phyloP scores from a whole-genome alignment of 1,284 basidiomycete species.

The Malassezia caprae region DNA sequence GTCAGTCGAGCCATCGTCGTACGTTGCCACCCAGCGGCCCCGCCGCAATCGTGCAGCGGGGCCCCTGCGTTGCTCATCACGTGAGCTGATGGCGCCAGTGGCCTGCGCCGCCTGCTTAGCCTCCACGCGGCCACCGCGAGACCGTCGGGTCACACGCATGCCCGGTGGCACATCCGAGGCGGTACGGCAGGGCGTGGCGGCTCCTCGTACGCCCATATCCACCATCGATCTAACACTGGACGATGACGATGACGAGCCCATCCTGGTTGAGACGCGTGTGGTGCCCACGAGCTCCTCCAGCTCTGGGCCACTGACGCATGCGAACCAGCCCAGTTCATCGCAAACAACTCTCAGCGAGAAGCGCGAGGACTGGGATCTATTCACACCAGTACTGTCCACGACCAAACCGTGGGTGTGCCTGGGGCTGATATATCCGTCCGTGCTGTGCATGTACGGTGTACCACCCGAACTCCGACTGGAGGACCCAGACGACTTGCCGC shows the following conservation, averaged over 20 bases:
- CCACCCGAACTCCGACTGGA: conserved; percentile 23
- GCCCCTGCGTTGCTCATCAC: neutral
- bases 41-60: neutral
- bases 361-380: neutral
- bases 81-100: neutral
- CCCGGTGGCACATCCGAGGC: neutral
- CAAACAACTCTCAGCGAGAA: neutral
- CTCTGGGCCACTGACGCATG: neutral
- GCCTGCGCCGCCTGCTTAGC: neutral
- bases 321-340: neutral
- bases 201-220: neutral
- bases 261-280: conserved; percentile 19
- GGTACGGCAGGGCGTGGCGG: neutral
- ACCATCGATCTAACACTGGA: conserved; percentile 13
- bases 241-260: conserved; percentile 32
- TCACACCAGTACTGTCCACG: neutral
- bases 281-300: neutral
- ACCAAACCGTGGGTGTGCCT: conserved; percentile 30
- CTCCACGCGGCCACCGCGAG: neutral
- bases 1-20: neutral
- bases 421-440: conserved; percentile 30
- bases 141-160: neutral
- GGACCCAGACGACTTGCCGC: conserved; percentile 10
- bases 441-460: conserved; percentile 36
- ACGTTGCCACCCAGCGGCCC: neutral